Evolutionary conservation across 2,329 filamentous ascomycete genomes (phyloP), one percentile per base, ranked within the genome.

Genomic region (Aureobasidium uvarum): DNA sequence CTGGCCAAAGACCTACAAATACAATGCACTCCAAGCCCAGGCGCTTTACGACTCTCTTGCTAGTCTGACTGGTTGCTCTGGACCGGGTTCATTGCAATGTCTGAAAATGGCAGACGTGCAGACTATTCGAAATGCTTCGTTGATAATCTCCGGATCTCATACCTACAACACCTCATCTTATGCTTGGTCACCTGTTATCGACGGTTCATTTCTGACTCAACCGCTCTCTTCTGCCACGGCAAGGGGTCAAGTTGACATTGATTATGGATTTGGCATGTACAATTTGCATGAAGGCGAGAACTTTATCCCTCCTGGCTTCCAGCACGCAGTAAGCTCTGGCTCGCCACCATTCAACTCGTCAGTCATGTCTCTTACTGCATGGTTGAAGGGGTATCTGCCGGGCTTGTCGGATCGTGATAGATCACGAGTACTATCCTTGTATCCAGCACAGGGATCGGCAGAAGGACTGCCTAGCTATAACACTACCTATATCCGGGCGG

Each of bases 271-370:
- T 68, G 78, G 80, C n/a, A 83, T 82, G 78, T 87, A 87, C 72
- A 88, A 88, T 71, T 79, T 82, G 0, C 83, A 86, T 70, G 86
- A 88, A 73, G 85, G 86, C 25, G 81, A 87, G 71, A 85, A 84
- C 68, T 88, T 89, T 69, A 76, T 86, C 25, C 84, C 84, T 0
- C 71, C 80, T 0, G 82, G 81, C 0, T 75, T 87, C 1, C 71
- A 75, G 20, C 76, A 74, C 55, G 67, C 68, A 0, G 68, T 70
- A 0, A 72, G 74, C 7, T 70, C 72, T 0, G 75, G 76, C 1
- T 73, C 72, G 3, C 65, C 65, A 16, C 62, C 65, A 1, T 86
- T 83, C 71, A 85, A 86, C 68, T 78, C 79, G 1, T 84, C 80
- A 1, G 60, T 64, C 1, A 75, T 78, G 0, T 81, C 80, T 3